phyloP scores from a whole-genome alignment of 192 early-diverging fungal species.

The Backusella psychrophila region DNA sequence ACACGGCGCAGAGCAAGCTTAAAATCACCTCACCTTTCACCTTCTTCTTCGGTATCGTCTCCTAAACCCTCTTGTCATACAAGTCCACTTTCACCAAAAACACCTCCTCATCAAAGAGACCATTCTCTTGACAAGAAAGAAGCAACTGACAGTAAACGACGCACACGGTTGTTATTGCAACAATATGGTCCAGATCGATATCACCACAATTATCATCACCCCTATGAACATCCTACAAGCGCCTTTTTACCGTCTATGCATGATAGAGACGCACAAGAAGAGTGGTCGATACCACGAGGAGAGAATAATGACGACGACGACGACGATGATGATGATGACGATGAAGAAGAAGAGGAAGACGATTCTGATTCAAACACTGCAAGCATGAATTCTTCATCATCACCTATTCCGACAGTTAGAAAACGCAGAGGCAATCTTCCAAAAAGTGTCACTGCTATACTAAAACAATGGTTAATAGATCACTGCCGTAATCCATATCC shows the following conservation, averaged over 20 bases:
- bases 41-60: background rate
- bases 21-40: slow-evolving; percentile 2
- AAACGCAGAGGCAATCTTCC: slow-evolving; percentile 58
- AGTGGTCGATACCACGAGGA: background rate
- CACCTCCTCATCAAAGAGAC: background rate
- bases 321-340: background rate
- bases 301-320: background rate
- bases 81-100: slow-evolving; percentile 11
- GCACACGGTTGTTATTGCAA: slow-evolving; percentile 7
- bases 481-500: slow-evolving; percentile 68
- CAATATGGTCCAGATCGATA: background rate
- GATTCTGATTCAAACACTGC: background rate
- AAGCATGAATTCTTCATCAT: background rate
- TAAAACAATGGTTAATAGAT: slow-evolving; percentile 60
- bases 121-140: background rate
- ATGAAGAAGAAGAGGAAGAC: background rate
- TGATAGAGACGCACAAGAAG: background rate
- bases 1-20: background rate
- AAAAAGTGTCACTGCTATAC: slow-evolving; percentile 53
- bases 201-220: background rate
- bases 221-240: background rate
- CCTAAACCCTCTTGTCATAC: background rate
- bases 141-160: background rate
- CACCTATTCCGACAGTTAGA: background rate
- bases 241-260: background rate